Conservation (phyloP, 2,329 filamentous ascomycete genomes). For the Colletotrichum cuscutae region DNA sequence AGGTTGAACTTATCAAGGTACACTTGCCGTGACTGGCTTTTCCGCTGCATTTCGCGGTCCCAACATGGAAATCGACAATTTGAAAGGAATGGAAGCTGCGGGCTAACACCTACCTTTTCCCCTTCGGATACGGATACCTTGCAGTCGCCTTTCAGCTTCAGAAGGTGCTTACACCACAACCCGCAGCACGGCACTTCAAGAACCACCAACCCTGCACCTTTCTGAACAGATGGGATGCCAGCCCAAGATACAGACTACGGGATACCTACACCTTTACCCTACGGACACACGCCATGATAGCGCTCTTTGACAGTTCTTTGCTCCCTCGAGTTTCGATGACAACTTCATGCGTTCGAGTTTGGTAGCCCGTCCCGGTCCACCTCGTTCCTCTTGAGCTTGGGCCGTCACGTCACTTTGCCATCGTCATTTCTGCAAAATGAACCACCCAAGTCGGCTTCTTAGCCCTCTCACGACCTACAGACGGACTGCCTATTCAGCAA, state of each 20-base stretch:
- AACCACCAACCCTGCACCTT: too few relatives aligned
- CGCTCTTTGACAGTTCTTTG: neutral
- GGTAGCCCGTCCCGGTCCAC: neutral
- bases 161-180: too few relatives aligned
- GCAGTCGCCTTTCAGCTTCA: too few relatives aligned
- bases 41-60: neutral
- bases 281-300: too few relatives aligned
- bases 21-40: neutral
- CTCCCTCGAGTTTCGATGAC: neutral
- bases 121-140: too few relatives aligned
- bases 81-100: neutral
- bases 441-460: neutral
- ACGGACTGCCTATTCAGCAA: neutral
- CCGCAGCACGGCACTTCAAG: too few relatives aligned
- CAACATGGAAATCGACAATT: neutral
- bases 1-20: neutral
- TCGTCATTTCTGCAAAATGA: conserved; percentile 26
- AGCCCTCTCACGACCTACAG: neutral
- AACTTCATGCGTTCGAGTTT: neutral
- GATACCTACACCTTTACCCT: too few relatives aligned
- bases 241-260: too few relatives aligned
- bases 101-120: neutral
- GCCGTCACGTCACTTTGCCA: conserved; percentile 19
- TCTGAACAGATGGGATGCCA: too few relatives aligned
- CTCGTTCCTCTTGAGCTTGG: neutral